These are phyloP conservation scores for Malassezia psittaci DNA, from an alignment of 1,284 basidiomycete genomes.

Conservation along the genomic window DNA sequence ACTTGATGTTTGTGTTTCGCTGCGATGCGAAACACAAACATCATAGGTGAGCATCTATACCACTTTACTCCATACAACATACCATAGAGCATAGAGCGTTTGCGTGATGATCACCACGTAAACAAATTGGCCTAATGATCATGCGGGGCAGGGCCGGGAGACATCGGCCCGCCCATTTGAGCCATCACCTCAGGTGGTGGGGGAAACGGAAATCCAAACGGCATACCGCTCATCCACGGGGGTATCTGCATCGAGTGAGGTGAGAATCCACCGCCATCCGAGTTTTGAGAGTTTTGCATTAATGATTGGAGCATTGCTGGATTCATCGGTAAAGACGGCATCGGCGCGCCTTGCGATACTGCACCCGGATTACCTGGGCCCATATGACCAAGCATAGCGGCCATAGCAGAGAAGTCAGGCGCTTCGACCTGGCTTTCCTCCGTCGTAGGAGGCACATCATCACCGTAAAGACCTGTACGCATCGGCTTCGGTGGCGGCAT, in stretches of 20 bases:
- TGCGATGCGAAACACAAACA: not conserved
- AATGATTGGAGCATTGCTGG: not conserved
- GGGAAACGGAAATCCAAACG: conserved; percentile 14
- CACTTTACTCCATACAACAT: not conserved
- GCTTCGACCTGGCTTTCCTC: not conserved
- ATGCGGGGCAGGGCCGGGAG: no score
- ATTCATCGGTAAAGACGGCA: conserved; percentile 4
- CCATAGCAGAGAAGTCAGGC: not conserved
- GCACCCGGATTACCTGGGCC: not conserved
- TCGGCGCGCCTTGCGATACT: not conserved
- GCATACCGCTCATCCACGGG: conserved; percentile 4
- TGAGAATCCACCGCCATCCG: not conserved
- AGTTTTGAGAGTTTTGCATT: not conserved
- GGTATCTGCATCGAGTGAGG: conserved; percentile 1
- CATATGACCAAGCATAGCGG: not conserved
- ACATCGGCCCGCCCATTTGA: not conserved
- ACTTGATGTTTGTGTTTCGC: no score
- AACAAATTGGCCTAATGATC: no score
- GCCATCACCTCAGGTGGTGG: conserved; percentile 6
- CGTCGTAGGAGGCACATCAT: not conserved
- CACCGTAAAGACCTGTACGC: not conserved
- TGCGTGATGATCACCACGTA: not conserved
- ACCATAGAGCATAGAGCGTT: not conserved
- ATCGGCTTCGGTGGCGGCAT: not conserved
- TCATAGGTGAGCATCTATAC: conserved; percentile 10